Percentiles rank a stretch among this genome's conserved stretches.
These are phyloP conservation scores for Acanthamoeba royreba DNA, from an alignment of 208 protist species.

Conservation along the genomic window DNA sequence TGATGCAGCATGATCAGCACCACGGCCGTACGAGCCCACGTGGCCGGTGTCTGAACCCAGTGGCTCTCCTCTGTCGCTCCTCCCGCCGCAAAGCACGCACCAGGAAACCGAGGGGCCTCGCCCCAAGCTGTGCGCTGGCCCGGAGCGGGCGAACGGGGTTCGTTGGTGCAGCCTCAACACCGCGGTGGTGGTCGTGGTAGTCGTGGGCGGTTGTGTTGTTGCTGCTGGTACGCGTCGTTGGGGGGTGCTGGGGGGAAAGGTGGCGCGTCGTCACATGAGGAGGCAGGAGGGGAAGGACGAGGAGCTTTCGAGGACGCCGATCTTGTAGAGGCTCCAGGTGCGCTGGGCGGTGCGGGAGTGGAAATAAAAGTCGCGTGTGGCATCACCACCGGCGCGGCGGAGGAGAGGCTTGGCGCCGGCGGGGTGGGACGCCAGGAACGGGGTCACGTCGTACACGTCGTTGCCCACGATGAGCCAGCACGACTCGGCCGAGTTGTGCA, in stretches of 20 bases:
- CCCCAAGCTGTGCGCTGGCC: too few species aligned
- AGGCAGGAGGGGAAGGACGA: not conserved
- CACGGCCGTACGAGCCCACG: too few species aligned
- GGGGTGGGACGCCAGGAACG: not conserved
- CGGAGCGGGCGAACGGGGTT: not conserved
- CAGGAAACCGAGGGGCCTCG: too few species aligned
- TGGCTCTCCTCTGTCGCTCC: too few species aligned
- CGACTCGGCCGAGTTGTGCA: slow-evolving; percentile 5
- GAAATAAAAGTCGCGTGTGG: not conserved
- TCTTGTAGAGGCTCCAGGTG: not conserved
- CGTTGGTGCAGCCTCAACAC: not conserved
- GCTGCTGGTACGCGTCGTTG: not conserved
- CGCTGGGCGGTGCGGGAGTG: not conserved
- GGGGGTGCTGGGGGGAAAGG: not conserved
- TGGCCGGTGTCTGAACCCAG: too few species aligned
- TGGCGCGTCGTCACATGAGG: not conserved
- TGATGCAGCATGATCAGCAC: too few species aligned
- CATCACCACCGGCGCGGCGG: not conserved
- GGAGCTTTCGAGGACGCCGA: not conserved
- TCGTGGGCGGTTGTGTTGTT: not conserved
- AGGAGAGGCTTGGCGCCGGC: slow-evolving; percentile 21
- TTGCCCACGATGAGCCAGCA: slow-evolving; percentile 18
- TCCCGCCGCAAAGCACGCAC: too few species aligned
- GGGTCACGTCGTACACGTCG: slow-evolving; percentile 21
- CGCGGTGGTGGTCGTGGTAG: not conserved